Base-by-base conservation (phyloP, 139 green algal genomes). In the Nannochloris sp. region DNA sequence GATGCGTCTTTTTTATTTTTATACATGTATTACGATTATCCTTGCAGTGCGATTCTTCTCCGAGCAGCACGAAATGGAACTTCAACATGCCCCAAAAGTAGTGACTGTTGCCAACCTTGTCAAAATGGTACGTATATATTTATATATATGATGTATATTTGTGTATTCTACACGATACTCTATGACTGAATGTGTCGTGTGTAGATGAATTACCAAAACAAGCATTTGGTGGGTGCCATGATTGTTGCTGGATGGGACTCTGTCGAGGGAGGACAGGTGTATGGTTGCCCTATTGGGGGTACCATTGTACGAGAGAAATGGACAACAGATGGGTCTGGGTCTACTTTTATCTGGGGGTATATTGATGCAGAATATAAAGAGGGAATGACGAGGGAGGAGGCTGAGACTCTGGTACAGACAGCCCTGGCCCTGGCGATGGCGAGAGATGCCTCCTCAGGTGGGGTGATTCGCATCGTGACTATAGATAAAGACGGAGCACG, bases 221-320 rank as follows among this genome's bases (percentile, higher is more conserved):
- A 97, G 75, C 71, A 90, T 56, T 79, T 98, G n/a, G 67, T 89
- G 44, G 91, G 88, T 2, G 92, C 87, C 6, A 89, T 97, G 79
- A 87, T 98, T 49, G 85, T 98, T 23, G 92, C 83, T n/a, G 92
- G 92, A 6, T 98, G 82, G 77, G 92, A 98, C 70, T 59, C 70
- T 26, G 23, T 80, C 3, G 61, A 78, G 1, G 92, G 92, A 5
- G 89, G 83, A 8, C 84, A 92, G 65, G 85, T 95, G 50, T 95
- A 79, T 64, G 86, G 83, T n/a, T 84, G 75, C 57, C 89, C 89
- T 50, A 95, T 96, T 45, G 86, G 89, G 12, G 89, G 89, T 61
- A 93, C 89, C 28, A 40, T 68, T 46, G 33, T 79, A 2, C 71
- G 64, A 29, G 81, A 94, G 65, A 69, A 70, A 28, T 96, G 89